These are phyloP conservation scores for Botryotinia calthae DNA, from an alignment of 2,329 filamentous ascomycete species.

Conservation along the genomic window DNA sequence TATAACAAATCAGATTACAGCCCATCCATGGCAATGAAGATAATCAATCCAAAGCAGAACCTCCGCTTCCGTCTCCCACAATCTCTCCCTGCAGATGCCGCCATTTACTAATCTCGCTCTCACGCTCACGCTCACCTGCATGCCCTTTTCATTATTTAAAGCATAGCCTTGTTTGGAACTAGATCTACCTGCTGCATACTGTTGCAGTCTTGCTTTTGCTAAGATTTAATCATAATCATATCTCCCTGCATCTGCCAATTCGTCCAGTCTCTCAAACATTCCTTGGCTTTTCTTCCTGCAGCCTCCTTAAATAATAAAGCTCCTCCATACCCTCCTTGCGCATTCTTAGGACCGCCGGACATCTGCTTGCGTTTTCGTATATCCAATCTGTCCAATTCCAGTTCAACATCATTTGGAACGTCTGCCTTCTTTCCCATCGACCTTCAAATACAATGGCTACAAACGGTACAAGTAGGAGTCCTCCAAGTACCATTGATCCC, in stretches of 20 bases:
- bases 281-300: slow-evolving; percentile 2
- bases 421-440: not conserved
- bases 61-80: not conserved
- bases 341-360: slow-evolving; percentile 6
- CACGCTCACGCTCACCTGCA: not conserved
- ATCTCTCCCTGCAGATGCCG: slow-evolving; percentile 8
- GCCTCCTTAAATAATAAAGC: slow-evolving; percentile 13
- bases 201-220: slow-evolving; percentile 6
- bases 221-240: slow-evolving; percentile 8
- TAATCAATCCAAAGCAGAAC: not conserved
- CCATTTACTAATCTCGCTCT: not conserved
- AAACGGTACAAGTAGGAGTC: slow-evolving; percentile 19
- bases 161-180: slow-evolving; percentile 14
- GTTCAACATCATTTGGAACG: not conserved
- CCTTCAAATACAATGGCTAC: slow-evolving; percentile 21
- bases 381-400: not conserved
- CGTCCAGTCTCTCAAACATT: slow-evolving; percentile 9
- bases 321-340: slow-evolving; percentile 4
- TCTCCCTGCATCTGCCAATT: slow-evolving; percentile 15
- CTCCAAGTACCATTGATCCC: slow-evolving; percentile 16
- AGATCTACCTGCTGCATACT: not conserved
- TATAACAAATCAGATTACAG: not conserved
- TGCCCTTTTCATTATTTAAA: not conserved
- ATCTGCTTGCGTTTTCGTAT: not conserved
- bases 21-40: slow-evolving; percentile 7